A percentile compares a stretch with the other conserved stretches of the same genome.
Conservation (phyloP, 495 filamentous ascomycete genomes). For the Neurospora sp. region DNA sequence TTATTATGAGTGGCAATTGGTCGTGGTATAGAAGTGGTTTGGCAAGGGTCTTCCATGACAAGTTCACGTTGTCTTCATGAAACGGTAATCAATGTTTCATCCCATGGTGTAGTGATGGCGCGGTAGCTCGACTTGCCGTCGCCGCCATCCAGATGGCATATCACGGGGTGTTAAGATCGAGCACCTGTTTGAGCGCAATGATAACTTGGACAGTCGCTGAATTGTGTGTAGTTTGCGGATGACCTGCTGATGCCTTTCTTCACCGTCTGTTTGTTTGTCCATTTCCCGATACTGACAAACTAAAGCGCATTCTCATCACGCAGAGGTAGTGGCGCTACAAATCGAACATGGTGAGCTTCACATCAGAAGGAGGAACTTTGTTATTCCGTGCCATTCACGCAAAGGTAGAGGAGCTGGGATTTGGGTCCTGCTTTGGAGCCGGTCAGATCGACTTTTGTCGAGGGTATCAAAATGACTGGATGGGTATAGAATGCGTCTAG, state of each 20-base stretch:
- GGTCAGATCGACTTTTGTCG: neutral
- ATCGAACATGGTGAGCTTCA: neutral
- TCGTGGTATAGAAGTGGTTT: neutral
- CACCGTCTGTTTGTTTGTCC: neutral
- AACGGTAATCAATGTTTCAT: neutral
- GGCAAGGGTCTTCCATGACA: neutral
- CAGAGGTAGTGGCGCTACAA: neutral
- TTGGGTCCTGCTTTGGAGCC: neutral
- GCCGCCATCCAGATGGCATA: neutral
- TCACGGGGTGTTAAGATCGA: neutral
- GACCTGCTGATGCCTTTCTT: neutral
- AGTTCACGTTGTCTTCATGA: neutral
- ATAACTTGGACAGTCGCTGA: neutral
- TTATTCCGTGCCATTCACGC: neutral
- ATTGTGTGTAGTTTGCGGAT: neutral
- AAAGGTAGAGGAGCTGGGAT: neutral
- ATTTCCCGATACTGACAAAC: neutral
- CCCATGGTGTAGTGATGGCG: neutral
- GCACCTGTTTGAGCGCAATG: neutral
- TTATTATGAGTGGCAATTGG: neutral
- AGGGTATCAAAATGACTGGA: neutral
- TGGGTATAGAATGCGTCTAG: neutral
- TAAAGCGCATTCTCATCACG: neutral
- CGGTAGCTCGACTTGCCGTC: neutral
- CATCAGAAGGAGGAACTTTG: neutral